Base-by-base conservation (phyloP, 225 moss, liverwort and hornwort species). In the Physcomitrium patens region DNA sequence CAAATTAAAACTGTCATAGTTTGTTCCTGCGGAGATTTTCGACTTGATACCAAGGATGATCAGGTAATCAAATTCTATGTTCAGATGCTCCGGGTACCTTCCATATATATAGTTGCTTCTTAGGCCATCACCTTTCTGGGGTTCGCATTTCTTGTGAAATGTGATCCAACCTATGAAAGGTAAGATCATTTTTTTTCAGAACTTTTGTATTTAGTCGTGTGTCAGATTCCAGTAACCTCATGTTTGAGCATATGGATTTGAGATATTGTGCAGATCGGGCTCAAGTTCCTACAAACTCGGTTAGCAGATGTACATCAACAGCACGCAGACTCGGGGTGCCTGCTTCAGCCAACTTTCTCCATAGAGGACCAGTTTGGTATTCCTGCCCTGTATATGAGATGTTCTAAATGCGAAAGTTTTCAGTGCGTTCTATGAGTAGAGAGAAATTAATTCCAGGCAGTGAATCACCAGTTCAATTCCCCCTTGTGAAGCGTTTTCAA, bases 311-410 rank as follows among this genome's bases (percentile, higher is more conserved):
- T 95, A 18, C 84, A 87, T 50, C 88, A 93, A 78, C 80, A 92
- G 67, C 99, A 99, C 63, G 71, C 89, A 20, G 84, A 83, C 57
- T 86, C 84, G 8, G 87, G 86, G 63, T 99, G 99, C 83, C 63
- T 72, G 52, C 86, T 80, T 12, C 91, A 83, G 68, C 93, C 90
- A 44, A 77, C 76, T 12, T 99, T 95, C 72, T 87, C 86, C 42
- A 80, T 95, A 23, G 86, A 93, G 68, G 63, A 82, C 28, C 87
- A 84, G 27, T 95, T 95, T 77, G 93, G 85, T 70, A 89, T 99
- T 67, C 86, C 93, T 52, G 99, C 99, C 46, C 77, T 99, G 76
- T 89, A 93, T 60, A 88, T 99, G 95, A 91, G 84, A 79, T 99
- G 99, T 65, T 55, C 89, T n/a, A 74, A 67, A 57, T 99, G 95